Percentiles rank a stretch among this genome's conserved stretches.
phyloP scores from a whole-genome alignment of 2,329 filamentous ascomycete species.

The Pyrenophora tritici-repentis region DNA sequence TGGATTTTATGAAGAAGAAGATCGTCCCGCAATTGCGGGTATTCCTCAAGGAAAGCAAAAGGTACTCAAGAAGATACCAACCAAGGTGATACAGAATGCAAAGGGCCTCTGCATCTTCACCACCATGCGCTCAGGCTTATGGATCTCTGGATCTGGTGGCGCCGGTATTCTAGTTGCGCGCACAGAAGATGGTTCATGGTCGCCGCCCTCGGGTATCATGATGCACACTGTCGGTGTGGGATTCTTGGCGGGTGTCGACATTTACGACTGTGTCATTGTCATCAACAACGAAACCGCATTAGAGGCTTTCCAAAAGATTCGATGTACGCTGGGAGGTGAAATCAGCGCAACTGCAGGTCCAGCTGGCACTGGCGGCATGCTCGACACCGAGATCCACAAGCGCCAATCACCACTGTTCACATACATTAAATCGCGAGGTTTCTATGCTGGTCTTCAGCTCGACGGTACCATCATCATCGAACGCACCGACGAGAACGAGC shows the following conservation, averaged over 20 bases:
- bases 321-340: constrained; percentile 81
- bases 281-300: constrained; percentile 86
- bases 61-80: constrained; percentile 81
- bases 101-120: constrained; percentile 93
- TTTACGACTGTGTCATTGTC: constrained; percentile 93
- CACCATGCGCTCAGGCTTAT: constrained; percentile 90
- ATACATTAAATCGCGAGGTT: constrained; percentile 86
- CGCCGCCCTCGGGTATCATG: constrained; percentile 86
- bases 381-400: constrained; percentile 72
- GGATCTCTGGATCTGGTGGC: constrained; percentile 88
- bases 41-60: constrained; percentile 66
- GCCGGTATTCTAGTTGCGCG: constrained; percentile 85
- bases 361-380: constrained; percentile 72
- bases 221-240: constrained; percentile 87
- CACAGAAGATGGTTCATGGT: constrained; percentile 86
- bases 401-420: constrained; percentile 75
- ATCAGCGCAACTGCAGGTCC: constrained; percentile 78
- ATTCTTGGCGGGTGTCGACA: constrained; percentile 89
- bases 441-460: constrained; percentile 85
- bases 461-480: constrained; percentile 88
- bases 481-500: constrained; percentile 83
- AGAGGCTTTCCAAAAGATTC: constrained; percentile 79
- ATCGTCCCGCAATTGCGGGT: constrained; percentile 50
- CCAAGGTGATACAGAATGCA: constrained; percentile 81
- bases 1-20: constrained; percentile 68